These are phyloP conservation scores for Podila horticola DNA, from an alignment of 192 early-diverging fungal genomes.

Conservation along the genomic window DNA sequence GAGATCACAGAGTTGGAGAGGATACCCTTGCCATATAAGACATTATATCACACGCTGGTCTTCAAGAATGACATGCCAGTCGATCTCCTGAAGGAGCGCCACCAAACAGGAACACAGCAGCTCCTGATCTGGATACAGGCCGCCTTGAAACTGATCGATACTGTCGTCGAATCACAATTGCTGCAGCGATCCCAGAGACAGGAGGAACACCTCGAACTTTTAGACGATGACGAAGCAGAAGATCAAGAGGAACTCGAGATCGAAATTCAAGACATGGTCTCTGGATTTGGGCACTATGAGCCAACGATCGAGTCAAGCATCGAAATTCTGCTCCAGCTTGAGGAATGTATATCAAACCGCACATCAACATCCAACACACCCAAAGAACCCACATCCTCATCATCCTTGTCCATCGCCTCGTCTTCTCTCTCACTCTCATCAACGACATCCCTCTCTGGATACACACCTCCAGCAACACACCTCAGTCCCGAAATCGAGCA, in stretches of 20 bases:
- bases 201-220: background rate
- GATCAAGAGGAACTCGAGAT: conserved; percentile 34
- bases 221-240: conserved; percentile 8
- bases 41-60: conserved; percentile 44
- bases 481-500: conserved; percentile 23
- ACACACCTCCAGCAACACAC: background rate
- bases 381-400: background rate
- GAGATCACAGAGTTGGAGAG: conserved; percentile 45
- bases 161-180: conserved; percentile 10
- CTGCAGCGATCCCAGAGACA: conserved; percentile 2
- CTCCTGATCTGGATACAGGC: conserved; percentile 47
- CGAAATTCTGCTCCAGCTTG: conserved; percentile 39
- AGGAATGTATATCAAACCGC: conserved; percentile 20
- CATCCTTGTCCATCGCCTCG: background rate
- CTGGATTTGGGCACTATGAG: conserved; percentile 45
- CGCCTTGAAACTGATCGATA: conserved; percentile 19
- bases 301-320: conserved; percentile 46
- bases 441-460: background rate
- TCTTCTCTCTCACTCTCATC: conserved; percentile 4
- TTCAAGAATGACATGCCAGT: conserved; percentile 50
- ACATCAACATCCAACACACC: background rate
- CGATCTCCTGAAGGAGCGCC: conserved; percentile 28
- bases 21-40: conserved; percentile 49
- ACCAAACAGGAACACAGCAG: conserved; percentile 25
- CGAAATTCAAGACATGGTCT: conserved; percentile 51